phyloP scores from a whole-genome alignment of 2,329 filamentous ascomycete genomes.

The Ceratocystis colombiana region DNA sequence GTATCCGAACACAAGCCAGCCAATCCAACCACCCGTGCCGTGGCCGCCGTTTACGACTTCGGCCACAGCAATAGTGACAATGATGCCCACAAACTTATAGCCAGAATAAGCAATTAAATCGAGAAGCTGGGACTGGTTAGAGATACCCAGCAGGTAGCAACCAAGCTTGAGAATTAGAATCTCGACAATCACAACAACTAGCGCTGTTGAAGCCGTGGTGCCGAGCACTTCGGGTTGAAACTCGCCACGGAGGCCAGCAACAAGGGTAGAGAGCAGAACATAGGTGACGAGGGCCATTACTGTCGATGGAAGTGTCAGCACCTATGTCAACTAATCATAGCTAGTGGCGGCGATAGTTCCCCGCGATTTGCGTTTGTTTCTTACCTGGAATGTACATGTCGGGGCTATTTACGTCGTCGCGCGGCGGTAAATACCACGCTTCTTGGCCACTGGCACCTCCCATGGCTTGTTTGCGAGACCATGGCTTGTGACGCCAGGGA shows the following conservation, averaged over 20 bases:
- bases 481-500: slow-evolving; percentile 94
- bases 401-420: slow-evolving; percentile 93
- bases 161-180: slow-evolving; percentile 85
- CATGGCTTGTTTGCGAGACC: slow-evolving; percentile 79
- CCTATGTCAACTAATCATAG: background rate
- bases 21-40: slow-evolving; percentile 77
- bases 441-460: slow-evolving; percentile 56
- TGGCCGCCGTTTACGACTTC: slow-evolving; percentile 68
- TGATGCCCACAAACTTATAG: slow-evolving; percentile 98
- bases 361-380: slow-evolving; percentile 25
- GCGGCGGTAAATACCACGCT: slow-evolving; percentile 74
- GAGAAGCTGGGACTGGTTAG: slow-evolving; percentile 82
- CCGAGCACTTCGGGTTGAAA: slow-evolving; percentile 93
- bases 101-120: slow-evolving; percentile 93
- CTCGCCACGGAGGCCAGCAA: slow-evolving; percentile 78
- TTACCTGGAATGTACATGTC: slow-evolving; percentile 92
- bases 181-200: slow-evolving; percentile 75
- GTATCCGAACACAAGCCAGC: slow-evolving; percentile 83
- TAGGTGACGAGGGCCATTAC: slow-evolving; percentile 98
- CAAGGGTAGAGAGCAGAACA: slow-evolving; percentile 81
- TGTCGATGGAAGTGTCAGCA: slow-evolving; percentile 24
- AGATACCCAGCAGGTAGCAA: slow-evolving; percentile 88
- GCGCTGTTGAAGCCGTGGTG: slow-evolving; percentile 73
- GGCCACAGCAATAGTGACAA: slow-evolving; percentile 70
- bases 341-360: background rate